Percentiles rank a stretch among this genome's conserved stretches.
These are phyloP conservation scores for Cordyceps militaris DNA, from an alignment of 2,329 filamentous ascomycete species.

Conservation along the genomic window DNA sequence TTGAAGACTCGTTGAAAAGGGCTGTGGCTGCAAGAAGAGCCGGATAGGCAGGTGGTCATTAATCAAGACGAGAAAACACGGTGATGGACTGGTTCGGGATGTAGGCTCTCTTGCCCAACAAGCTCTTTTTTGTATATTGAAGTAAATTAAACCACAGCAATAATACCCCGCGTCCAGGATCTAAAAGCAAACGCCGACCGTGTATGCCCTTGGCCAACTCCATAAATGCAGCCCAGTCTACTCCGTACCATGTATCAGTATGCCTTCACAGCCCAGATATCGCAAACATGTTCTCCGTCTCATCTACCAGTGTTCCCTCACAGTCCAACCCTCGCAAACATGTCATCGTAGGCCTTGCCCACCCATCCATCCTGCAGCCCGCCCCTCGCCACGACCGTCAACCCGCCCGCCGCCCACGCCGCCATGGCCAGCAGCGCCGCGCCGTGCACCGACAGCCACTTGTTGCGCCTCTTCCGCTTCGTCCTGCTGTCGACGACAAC, in stretches of 20 bases:
- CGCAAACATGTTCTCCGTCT: not conserved
- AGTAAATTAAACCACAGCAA: too few relatives aligned
- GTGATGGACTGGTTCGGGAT: too few relatives aligned
- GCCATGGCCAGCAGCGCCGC: constrained; percentile 49
- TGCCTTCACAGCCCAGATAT: not conserved
- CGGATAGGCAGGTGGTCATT: too few relatives aligned
- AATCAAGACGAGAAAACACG: too few relatives aligned
- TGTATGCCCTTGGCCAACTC: not conserved
- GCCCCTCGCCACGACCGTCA: constrained; percentile 69
- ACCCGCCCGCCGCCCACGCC: constrained; percentile 74
- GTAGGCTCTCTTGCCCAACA: too few relatives aligned
- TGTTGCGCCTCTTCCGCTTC: constrained; percentile 50
- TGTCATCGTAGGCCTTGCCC: constrained; percentile 68
- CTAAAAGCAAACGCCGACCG: not conserved
- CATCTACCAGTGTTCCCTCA: too few relatives aligned
- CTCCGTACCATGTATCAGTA: too few relatives aligned
- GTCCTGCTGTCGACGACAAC: constrained; percentile 43
- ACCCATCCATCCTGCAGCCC: constrained; percentile 71
- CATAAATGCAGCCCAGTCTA: too few relatives aligned
- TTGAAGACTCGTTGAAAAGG: too few relatives aligned
- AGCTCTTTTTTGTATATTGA: too few relatives aligned
- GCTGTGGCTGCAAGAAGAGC: too few relatives aligned
- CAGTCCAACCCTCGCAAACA: constrained; percentile 35
- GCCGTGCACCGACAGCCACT: constrained; percentile 66
- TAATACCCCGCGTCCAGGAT: too few relatives aligned